These are phyloP conservation scores for Blastobotrys buckinghamii DNA, from an alignment of 1,139 yeast genomes.

Conservation along the genomic window DNA sequence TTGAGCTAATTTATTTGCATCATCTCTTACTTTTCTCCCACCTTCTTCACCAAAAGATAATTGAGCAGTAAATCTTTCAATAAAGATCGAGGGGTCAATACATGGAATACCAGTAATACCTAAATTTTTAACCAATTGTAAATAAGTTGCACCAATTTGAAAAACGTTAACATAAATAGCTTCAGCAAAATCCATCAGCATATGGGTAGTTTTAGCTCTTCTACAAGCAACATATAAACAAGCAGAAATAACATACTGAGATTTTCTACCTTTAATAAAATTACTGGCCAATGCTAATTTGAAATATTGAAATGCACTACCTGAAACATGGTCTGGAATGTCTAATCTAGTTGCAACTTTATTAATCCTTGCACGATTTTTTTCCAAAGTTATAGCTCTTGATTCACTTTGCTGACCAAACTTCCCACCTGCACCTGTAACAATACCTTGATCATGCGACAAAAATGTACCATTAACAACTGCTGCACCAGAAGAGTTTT, in stretches of 20 bases:
- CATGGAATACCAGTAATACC: conserved; percentile 63
- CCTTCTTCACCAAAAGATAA: conserved; percentile 66
- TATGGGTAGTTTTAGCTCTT: conserved; percentile 82
- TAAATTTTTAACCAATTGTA: conserved; percentile 79
- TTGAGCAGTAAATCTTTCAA: conserved; percentile 88
- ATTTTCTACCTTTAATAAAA: conserved; percentile 91
- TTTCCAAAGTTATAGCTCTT: conserved; percentile 78
- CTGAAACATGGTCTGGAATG: conserved; percentile 80
- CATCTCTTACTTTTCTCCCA: conserved; percentile 64
- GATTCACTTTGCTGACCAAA: conserved; percentile 57
- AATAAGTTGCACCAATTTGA: conserved; percentile 90
- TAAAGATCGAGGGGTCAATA: conserved; percentile 90
- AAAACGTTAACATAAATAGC: conserved; percentile 85
- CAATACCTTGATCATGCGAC: conserved; percentile 80
- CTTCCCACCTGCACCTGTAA: conserved; percentile 52
- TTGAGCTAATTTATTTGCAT: conserved; percentile 80
- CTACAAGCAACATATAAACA: conserved; percentile 94
- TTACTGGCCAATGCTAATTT: conserved; percentile 76
- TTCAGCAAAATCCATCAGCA: conserved; percentile 92
- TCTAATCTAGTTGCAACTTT: conserved; percentile 72
- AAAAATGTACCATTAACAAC: conserved; percentile 92
- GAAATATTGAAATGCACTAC: conserved; percentile 86
- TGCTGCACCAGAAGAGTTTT: conserved; percentile 89
- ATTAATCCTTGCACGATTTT: conserved; percentile 70
- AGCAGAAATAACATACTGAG: conserved; percentile 92